Percentiles rank a stretch among this genome's conserved stretches.
Conservation (phyloP, 805 yeast species). For the Scheffersomyces lignosus region DNA sequence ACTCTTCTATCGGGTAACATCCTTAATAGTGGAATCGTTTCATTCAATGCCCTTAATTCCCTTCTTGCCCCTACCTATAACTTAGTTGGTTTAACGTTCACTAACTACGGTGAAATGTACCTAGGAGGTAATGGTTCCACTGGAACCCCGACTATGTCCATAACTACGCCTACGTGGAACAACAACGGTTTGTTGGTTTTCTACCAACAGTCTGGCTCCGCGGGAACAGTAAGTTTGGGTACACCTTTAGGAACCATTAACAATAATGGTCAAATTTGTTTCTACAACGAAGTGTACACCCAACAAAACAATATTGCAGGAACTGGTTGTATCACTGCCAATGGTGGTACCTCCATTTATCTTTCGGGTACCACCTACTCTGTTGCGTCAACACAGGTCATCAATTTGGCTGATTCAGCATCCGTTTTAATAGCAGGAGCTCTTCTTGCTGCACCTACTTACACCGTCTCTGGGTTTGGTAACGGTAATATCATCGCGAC, state of each 20-base stretch:
- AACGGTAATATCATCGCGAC: slow-evolving; percentile 26
- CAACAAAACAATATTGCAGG: slow-evolving; percentile 23
- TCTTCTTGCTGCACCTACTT: slow-evolving; percentile 18
- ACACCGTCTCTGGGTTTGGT: too few relatives aligned
- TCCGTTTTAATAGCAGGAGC: slow-evolving; percentile 14
- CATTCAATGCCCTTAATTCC: slow-evolving; percentile 20
- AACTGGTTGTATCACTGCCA: slow-evolving; percentile 20
- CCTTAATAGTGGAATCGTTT: slow-evolving; percentile 17
- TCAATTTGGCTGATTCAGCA: slow-evolving; percentile 8
- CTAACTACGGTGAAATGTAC: slow-evolving; percentile 24
- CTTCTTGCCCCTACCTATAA: slow-evolving; percentile 17
- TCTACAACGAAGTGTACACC: slow-evolving; percentile 18
- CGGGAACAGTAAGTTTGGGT: slow-evolving; percentile 17
- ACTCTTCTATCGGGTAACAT: slow-evolving; percentile 10
- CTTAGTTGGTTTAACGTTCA: slow-evolving; percentile 15
- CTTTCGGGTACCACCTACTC: slow-evolving; percentile 1
- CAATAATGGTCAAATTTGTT: slow-evolving; percentile 23
- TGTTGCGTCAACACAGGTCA: slow-evolving; percentile 5
- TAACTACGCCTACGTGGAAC: slow-evolving; percentile 13
- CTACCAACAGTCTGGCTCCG: slow-evolving; percentile 8
- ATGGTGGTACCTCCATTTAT: not conserved
- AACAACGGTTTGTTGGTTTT: slow-evolving; percentile 24
- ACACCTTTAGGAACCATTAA: too few relatives aligned
- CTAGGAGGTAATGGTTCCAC: slow-evolving; percentile 19
- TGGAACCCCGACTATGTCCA: slow-evolving; percentile 11